phyloP scores from a whole-genome alignment of 805 yeast species.

The Hemisphaericaspora nanyangensis region DNA sequence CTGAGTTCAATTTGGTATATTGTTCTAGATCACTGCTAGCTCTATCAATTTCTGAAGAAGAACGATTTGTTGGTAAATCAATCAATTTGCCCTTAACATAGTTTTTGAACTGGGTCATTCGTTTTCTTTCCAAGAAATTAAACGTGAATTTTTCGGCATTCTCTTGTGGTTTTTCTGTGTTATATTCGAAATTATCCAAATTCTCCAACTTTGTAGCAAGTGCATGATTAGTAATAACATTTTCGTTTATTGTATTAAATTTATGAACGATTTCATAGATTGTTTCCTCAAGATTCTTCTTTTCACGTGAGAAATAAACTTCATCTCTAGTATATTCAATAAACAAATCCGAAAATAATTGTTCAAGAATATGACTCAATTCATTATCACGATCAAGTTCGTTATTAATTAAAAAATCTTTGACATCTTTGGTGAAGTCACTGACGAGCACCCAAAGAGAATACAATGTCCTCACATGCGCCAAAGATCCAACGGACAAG shows the following conservation, averaged over 20 bases:
- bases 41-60: slow-evolving; percentile 10
- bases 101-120: slow-evolving; percentile 50
- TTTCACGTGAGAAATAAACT: slow-evolving; percentile 68
- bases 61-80: slow-evolving; percentile 36
- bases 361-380: slow-evolving; percentile 56
- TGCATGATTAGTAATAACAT: slow-evolving; percentile 30
- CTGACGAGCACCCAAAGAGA: slow-evolving; percentile 57
- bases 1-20: slow-evolving; percentile 31
- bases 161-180: slow-evolving; percentile 7
- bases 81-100: slow-evolving; percentile 44
- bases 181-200: slow-evolving; percentile 25
- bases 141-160: slow-evolving; percentile 26
- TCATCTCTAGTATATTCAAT: slow-evolving; percentile 62
- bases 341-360: slow-evolving; percentile 69
- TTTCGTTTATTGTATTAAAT: slow-evolving; percentile 39
- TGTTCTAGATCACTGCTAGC: slow-evolving; percentile 16
- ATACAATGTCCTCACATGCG: slow-evolving; percentile 74
- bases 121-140: slow-evolving; percentile 37
- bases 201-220: slow-evolving; percentile 31
- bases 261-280: slow-evolving; percentile 43
- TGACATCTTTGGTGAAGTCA: slow-evolving; percentile 60
- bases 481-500: slow-evolving; percentile 56
- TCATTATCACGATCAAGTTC: slow-evolving; percentile 47
- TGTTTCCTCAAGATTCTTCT: slow-evolving; percentile 57
- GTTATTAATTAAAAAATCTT: slow-evolving; percentile 50